phyloP scores from a whole-genome alignment of 306 rosid species.

The Hylodesmum podocarpum region DNA sequence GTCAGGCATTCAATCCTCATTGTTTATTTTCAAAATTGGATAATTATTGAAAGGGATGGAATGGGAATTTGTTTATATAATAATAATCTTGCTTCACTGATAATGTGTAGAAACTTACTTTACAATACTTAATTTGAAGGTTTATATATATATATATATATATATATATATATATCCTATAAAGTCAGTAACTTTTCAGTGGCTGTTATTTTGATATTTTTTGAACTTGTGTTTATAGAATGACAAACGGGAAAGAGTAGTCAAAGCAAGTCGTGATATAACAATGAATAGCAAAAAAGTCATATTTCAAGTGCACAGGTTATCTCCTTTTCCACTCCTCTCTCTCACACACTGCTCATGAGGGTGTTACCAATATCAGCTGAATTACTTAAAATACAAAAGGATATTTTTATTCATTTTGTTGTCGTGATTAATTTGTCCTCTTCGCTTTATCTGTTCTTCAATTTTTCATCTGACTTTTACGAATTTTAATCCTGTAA shows the following conservation, averaged over 20 bases:
- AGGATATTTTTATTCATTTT: background rate
- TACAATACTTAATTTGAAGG: background rate
- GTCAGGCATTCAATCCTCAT: no score
- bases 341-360: background rate
- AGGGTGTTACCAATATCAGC: background rate
- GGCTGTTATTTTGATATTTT: slow-evolving; percentile 21
- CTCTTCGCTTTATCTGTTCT: background rate
- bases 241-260: slow-evolving; percentile 90
- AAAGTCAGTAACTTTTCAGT: background rate
- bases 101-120: background rate
- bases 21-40: no score
- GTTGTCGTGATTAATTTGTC: slow-evolving; percentile 7
- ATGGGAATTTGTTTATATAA: background rate
- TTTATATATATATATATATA: slow-evolving; percentile 8
- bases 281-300: slow-evolving; percentile 97
- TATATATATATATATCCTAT: background rate
- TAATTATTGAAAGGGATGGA: background rate
- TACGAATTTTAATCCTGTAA: no score
- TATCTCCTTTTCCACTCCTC: background rate
- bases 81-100: background rate
- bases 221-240: slow-evolving; percentile 50
- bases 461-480: background rate
- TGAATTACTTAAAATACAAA: background rate
- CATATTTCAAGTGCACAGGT: slow-evolving; percentile 98
- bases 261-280: slow-evolving; percentile 91